phyloP scores from a whole-genome alignment of 2,329 filamentous ascomycete genomes.

The Ambrosiella xylebori region DNA sequence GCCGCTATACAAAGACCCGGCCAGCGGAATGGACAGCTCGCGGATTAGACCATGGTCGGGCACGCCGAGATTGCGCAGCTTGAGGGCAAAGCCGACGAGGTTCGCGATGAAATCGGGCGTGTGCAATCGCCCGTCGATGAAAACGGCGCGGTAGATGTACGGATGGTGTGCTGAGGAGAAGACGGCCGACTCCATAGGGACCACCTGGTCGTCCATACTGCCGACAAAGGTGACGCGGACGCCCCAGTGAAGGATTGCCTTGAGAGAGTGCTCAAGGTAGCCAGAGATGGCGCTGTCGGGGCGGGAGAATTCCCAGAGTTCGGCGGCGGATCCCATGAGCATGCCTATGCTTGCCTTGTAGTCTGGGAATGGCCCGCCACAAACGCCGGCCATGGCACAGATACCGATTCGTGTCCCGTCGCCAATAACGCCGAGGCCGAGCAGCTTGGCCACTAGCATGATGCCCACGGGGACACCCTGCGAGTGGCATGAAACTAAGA shows the following conservation, averaged over 20 bases:
- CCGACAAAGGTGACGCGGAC: constrained; percentile 76
- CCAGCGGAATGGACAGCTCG: constrained; percentile 73
- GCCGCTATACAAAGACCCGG: constrained; percentile 77
- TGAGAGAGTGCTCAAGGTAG: constrained; percentile 60
- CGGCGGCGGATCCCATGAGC: constrained; percentile 77
- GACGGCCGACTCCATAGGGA: constrained; percentile 64
- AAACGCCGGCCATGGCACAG: constrained; percentile 82
- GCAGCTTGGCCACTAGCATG: constrained; percentile 83
- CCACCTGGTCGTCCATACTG: constrained; percentile 91
- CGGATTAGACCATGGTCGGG: constrained; percentile 86
- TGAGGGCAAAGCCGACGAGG: constrained; percentile 81
- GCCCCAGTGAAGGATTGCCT: constrained; percentile 58
- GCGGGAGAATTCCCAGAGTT: constrained; percentile 85
- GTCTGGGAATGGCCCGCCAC: constrained; percentile 79
- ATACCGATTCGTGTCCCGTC: constrained; percentile 57
- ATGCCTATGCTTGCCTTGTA: constrained; percentile 76
- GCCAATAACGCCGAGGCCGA: constrained; percentile 72
- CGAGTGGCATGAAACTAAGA: constrained; percentile 84
- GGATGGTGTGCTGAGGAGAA: constrained; percentile 77
- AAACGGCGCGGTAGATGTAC: constrained; percentile 88
- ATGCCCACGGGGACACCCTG: constrained; percentile 89
- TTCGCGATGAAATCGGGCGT: constrained; percentile 88
- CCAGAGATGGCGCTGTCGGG: constrained; percentile 66
- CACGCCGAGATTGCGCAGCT: constrained; percentile 81
- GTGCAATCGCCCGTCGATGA: constrained; percentile 83